These are phyloP conservation scores for Isabelozyma gotoi DNA, from an alignment of 805 yeast genomes.

Conservation along the genomic window DNA sequence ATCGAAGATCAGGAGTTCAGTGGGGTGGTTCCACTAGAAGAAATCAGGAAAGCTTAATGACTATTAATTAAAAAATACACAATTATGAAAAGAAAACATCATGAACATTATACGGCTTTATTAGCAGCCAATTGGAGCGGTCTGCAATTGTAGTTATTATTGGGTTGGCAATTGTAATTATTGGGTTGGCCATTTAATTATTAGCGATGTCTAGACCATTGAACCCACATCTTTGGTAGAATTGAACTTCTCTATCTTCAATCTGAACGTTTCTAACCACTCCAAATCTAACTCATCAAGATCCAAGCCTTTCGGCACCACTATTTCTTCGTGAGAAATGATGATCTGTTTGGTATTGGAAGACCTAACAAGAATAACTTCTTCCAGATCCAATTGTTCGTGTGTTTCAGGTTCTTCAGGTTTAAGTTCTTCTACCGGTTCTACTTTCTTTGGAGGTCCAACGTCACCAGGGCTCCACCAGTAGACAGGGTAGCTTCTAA, in stretches of 20 bases:
- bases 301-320: constrained; percentile 21
- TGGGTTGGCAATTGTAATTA: too few species aligned
- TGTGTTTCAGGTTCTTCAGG: neutral
- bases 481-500: constrained; percentile 52
- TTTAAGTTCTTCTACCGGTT: neutral
- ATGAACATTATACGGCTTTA: too few species aligned
- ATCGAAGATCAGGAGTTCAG: constrained; percentile 48
- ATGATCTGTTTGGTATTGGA: constrained; percentile 9
- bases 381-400: neutral
- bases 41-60: constrained; percentile 21
- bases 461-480: constrained; percentile 52
- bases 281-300: constrained; percentile 25
- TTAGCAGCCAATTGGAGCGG: too few species aligned
- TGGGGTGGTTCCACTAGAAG: constrained; percentile 63
- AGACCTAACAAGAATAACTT: neutral
- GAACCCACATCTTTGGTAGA: neutral
- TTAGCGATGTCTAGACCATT: too few species aligned
- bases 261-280: constrained; percentile 19
- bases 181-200: too few species aligned
- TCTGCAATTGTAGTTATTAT: too few species aligned
- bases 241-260: neutral
- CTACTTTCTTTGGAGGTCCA: neutral
- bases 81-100: neutral
- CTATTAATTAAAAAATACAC: neutral
- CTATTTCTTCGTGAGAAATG: constrained; percentile 13